phyloP scores from a whole-genome alignment of 371 early-diverging fungal species.

The Blakeslea trispora region DNA sequence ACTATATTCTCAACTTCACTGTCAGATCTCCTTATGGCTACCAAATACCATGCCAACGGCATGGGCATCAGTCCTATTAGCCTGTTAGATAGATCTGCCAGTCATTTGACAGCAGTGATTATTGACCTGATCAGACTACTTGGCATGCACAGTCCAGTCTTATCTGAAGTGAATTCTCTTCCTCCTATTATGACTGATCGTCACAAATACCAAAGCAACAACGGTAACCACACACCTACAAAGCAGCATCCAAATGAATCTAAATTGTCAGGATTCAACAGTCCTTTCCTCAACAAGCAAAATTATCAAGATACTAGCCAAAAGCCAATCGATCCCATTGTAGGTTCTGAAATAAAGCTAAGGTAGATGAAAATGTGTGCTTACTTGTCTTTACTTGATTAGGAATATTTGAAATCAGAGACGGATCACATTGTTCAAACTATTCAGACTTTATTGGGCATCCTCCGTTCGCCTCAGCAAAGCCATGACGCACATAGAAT shows the following conservation, averaged over 20 bases:
- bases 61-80: constrained; percentile 67
- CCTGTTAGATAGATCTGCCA: constrained; percentile 76
- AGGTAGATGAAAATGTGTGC: too few relatives aligned
- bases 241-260: too few relatives aligned
- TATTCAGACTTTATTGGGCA: constrained; percentile 77
- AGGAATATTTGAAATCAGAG: constrained; percentile 78
- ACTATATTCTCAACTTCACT: constrained; percentile 67
- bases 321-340: neutral
- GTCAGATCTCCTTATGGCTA: constrained; percentile 69
- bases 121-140: constrained; percentile 73
- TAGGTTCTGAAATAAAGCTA: neutral
- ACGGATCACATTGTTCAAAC: constrained; percentile 87
- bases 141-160: constrained; percentile 37
- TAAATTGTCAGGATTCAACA: neutral
- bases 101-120: constrained; percentile 74
- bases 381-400: neutral
- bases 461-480: constrained; percentile 69
- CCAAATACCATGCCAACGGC: constrained; percentile 81
- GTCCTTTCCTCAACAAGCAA: neutral
- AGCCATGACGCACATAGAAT: constrained; percentile 66
- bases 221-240: neutral
- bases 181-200: neutral
- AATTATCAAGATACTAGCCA: neutral
- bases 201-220: neutral
- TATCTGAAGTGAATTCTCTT: neutral